Percentiles rank a stretch among this genome's conserved stretches.
Evolutionary conservation across 352 stramenopile genomes (phyloP).

Genomic region (Phytophthora ohioensis): DNA sequence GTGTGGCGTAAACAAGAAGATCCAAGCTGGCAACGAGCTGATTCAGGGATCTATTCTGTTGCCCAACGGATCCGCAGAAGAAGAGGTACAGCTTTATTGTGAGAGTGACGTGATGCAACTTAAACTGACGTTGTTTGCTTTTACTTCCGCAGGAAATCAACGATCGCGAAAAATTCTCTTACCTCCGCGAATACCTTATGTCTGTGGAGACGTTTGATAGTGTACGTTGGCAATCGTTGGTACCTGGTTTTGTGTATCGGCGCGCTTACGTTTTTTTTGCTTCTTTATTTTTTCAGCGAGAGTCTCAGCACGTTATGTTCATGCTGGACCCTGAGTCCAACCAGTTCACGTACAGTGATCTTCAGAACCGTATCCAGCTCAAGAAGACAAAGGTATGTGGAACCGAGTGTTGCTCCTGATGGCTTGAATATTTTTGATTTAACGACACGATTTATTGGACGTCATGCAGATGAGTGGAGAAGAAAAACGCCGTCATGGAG

Average conservation of each 20-base stretch:
- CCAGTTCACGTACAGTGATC: constrained; percentile 81
- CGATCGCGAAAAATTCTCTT: constrained; percentile 84
- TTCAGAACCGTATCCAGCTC: constrained; percentile 80
- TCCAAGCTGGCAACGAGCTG: constrained; percentile 56
- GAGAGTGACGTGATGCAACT: background rate
- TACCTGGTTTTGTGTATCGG: background rate
- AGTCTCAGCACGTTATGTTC: constrained; percentile 84
- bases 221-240: constrained; percentile 46
- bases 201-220: constrained; percentile 72
- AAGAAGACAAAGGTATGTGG: constrained; percentile 81
- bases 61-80: constrained; percentile 60
- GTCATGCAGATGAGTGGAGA: constrained; percentile 63
- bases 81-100: constrained; percentile 46
- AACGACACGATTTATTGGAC: constrained; percentile 6
- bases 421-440: background rate
- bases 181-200: constrained; percentile 85
- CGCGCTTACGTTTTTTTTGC: constrained; percentile 10
- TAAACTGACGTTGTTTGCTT: constrained; percentile 15
- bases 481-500: constrained; percentile 81
- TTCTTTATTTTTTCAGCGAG: constrained; percentile 29
- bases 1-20: constrained; percentile 80
- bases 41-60: constrained; percentile 84
- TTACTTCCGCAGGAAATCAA: constrained; percentile 50
- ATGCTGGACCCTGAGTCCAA: constrained; percentile 80
- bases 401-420: background rate